Conservation (phyloP, 2,329 filamentous ascomycete genomes). For the Parascedosporium putredinis region DNA sequence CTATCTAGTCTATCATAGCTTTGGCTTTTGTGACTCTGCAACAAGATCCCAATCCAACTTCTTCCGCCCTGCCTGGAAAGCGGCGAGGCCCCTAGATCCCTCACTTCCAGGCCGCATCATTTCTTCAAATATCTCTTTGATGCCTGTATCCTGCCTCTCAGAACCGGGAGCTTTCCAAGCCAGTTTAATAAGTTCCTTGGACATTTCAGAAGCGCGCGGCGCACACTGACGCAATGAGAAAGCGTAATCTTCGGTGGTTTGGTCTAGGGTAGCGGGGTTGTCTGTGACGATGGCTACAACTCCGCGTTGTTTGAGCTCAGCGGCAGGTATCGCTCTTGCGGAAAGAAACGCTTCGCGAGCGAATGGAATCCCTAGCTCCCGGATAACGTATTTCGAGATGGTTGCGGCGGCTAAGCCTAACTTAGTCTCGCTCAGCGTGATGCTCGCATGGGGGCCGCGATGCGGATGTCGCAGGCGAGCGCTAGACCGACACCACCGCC, state of each 20-base stretch:
- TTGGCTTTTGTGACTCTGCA: background rate
- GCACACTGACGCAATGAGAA: constrained; percentile 16
- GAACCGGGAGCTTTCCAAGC: constrained; percentile 15
- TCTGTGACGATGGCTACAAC: constrained; percentile 14
- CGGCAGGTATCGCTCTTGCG: constrained; percentile 17
- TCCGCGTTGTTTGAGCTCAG: constrained; percentile 15
- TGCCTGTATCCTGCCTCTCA: constrained; percentile 8
- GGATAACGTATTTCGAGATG: constrained; percentile 27
- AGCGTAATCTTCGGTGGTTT: constrained; percentile 13
- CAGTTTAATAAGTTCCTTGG: constrained; percentile 21
- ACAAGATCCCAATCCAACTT: constrained; percentile 13
- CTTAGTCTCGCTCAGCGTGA: constrained; percentile 29
- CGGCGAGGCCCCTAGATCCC: constrained; percentile 10
- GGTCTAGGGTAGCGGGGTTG: background rate
- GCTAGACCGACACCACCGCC: constrained; percentile 32
- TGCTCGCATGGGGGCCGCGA: constrained; percentile 13
- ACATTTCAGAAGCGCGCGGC: constrained; percentile 20
- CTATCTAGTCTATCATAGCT: too few relatives aligned
- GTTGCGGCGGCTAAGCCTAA: constrained; percentile 25
- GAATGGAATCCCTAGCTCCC: constrained; percentile 27
- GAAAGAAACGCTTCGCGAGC: constrained; percentile 27
- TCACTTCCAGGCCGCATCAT: constrained; percentile 13
- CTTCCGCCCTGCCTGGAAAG: constrained; percentile 12
- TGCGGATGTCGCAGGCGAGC: constrained; percentile 29
- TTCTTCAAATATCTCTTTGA: constrained; percentile 11